Evolutionary conservation across 2,329 filamentous ascomycete genomes (phyloP).

Genomic region (Bipolaris sorokiniana): DNA sequence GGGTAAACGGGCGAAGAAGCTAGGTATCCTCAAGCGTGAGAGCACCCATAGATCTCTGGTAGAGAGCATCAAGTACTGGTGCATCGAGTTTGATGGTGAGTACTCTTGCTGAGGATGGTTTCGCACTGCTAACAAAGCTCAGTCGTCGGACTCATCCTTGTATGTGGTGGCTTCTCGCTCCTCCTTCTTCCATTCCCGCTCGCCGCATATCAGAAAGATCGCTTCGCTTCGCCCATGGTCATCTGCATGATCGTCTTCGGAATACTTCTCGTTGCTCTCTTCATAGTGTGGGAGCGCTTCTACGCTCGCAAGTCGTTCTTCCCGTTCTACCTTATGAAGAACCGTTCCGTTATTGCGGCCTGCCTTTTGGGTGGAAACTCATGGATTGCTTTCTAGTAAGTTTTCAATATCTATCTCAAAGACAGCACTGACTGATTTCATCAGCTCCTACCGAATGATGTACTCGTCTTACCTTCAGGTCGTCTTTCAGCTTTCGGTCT

Average conservation of each 20-base stretch:
- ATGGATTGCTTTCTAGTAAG: slow-evolving; percentile 34
- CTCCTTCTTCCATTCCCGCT: slow-evolving; percentile 73
- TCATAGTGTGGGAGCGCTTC: slow-evolving; percentile 49
- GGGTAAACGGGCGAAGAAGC: slow-evolving; percentile 62
- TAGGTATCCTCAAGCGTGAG: slow-evolving; percentile 55
- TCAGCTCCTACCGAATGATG: slow-evolving; percentile 36
- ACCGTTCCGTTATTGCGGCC: slow-evolving; percentile 58
- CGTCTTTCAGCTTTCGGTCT: slow-evolving; percentile 32
- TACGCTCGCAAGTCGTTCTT: slow-evolving; percentile 50
- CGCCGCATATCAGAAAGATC: slow-evolving; percentile 27
- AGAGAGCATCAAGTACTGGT: slow-evolving; percentile 60
- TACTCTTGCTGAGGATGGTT: background rate
- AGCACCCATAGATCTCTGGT: slow-evolving; percentile 54
- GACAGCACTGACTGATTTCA: background rate
- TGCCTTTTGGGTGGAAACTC: slow-evolving; percentile 47
- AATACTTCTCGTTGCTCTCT: slow-evolving; percentile 37
- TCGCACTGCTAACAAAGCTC: background rate
- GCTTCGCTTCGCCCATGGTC: slow-evolving; percentile 45
- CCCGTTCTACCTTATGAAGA: slow-evolving; percentile 53
- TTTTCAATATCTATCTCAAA: background rate
- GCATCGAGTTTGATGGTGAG: slow-evolving; percentile 64
- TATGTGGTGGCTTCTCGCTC: slow-evolving; percentile 64
- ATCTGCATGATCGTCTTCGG: slow-evolving; percentile 49
- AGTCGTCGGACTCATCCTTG: slow-evolving; percentile 65
- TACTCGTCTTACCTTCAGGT: slow-evolving; percentile 50